These are phyloP conservation scores for Dictyostelium discoideum DNA, from an alignment of 78 protist genomes.

Conservation along the genomic window DNA sequence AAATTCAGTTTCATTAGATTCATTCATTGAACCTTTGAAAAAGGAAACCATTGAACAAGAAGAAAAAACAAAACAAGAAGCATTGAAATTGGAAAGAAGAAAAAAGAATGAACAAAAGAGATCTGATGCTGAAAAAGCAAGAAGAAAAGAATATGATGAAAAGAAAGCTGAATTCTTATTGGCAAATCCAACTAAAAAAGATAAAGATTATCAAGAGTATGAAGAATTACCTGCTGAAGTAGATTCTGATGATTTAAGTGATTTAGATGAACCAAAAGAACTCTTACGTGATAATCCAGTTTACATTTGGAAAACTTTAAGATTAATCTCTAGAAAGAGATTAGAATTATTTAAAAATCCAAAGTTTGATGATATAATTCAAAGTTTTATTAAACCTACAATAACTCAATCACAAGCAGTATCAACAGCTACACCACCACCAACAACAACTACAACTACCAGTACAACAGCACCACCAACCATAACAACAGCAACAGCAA, in stretches of 20 bases:
- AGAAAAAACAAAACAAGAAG: neutral
- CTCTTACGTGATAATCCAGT: constrained; percentile 24
- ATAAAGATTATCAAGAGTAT: neutral
- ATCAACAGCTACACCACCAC: neutral
- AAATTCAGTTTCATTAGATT: constrained; percentile 1
- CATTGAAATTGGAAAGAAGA: neutral
- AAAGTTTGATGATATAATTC: constrained; percentile 40
- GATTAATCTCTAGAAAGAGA: constrained; percentile 42
- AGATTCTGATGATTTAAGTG: constrained; percentile 69
- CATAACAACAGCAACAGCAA: neutral
- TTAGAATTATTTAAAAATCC: constrained; percentile 14
- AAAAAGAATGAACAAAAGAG: constrained; percentile 21
- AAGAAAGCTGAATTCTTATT: constrained; percentile 2
- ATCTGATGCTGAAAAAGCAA: neutral
- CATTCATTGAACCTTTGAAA: constrained; percentile 19
- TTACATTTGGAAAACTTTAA: constrained; percentile 61
- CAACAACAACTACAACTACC: neutral
- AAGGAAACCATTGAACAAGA: neutral
- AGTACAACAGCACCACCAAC: neutral
- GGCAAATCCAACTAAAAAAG: neutral
- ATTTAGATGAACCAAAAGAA: constrained; percentile 69
- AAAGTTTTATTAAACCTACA: constrained; percentile 11
- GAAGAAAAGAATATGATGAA: neutral
- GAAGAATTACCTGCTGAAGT: neutral
- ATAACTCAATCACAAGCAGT: neutral